Percentiles rank a stretch among this genome's conserved stretches.
Conservation (phyloP, 805 yeast species). For the Zygoascus biomembranicola region DNA sequence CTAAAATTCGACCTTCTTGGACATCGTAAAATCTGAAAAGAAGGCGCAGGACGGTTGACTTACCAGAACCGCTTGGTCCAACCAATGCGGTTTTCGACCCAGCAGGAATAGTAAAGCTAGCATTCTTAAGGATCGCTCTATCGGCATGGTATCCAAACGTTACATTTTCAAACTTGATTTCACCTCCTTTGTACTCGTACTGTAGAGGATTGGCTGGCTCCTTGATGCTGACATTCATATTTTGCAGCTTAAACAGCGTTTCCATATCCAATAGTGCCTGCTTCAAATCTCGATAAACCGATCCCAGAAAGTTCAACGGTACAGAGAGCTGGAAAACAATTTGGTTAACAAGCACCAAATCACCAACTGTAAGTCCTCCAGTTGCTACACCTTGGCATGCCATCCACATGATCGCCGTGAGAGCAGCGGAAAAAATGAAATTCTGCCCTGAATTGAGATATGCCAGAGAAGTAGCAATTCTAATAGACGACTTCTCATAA, state of each 20-base stretch:
- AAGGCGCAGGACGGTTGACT: conserved; percentile 76
- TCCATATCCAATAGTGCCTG: conserved; percentile 96
- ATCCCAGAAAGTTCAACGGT: conserved; percentile 88
- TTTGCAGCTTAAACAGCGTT: conserved; percentile 77
- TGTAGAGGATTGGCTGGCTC: conserved; percentile 59
- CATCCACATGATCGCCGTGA: conserved; percentile 97
- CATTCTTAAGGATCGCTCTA: conserved; percentile 74
- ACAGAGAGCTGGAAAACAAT: conserved; percentile 92
- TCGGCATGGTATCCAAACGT: conserved; percentile 88
- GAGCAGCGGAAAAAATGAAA: conserved; percentile 71
- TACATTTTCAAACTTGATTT: conserved; percentile 82
- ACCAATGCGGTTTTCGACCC: conserved; percentile 90
- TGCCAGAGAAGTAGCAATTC: conserved; percentile 71
- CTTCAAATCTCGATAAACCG: conserved; percentile 89
- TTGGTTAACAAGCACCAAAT: conserved; percentile 88
- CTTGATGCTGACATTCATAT: conserved; percentile 56
- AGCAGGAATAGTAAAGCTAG: conserved; percentile 78
- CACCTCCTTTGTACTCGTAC: conserved; percentile 57
- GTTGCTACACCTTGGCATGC: conserved; percentile 88
- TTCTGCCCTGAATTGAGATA: conserved; percentile 72
- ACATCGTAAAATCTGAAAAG: conserved; percentile 89
- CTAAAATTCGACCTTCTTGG: conserved; percentile 60
- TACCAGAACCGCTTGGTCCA: conserved; percentile 95
- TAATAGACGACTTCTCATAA: conserved; percentile 63
- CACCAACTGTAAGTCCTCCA: conserved; percentile 85